Evolutionary conservation across 2,329 filamentous ascomycete species (phyloP).

Genomic region (Macroventuria anomochaeta): DNA sequence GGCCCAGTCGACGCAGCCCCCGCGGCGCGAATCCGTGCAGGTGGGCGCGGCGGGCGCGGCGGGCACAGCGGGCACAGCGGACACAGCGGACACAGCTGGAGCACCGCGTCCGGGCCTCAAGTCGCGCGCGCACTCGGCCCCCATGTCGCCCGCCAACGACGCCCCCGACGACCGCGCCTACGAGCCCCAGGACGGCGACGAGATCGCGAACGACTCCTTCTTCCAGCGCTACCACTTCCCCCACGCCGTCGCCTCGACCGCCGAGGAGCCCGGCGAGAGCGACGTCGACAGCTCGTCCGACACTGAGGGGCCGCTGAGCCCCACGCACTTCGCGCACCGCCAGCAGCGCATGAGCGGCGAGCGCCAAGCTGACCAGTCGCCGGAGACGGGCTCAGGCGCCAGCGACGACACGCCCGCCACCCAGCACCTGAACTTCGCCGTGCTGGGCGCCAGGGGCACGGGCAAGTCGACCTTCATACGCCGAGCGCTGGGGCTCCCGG

Average conservation of each 20-base stretch:
- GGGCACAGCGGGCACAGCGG: conserved; percentile 4
- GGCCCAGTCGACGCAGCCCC: conserved; percentile 27
- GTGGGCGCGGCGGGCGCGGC: not conserved
- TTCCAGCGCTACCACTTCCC: conserved; percentile 52
- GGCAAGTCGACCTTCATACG: conserved; percentile 68
- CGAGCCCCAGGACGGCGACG: conserved; percentile 63
- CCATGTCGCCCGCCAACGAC: conserved; percentile 40
- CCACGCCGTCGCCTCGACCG: conserved; percentile 26
- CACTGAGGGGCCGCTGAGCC: conserved; percentile 49
- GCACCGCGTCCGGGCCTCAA: conserved; percentile 42
- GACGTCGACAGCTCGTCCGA: conserved; percentile 42
- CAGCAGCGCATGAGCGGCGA: conserved; percentile 15
- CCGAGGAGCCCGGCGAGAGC: conserved; percentile 33
- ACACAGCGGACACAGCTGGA: conserved; percentile 3
- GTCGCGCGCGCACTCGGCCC: conserved; percentile 48
- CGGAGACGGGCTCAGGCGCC: conserved; percentile 34
- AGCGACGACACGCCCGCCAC: conserved; percentile 45
- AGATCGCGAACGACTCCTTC: conserved; percentile 50
- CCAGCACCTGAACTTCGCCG: conserved; percentile 64
- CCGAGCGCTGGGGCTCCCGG: conserved; percentile 61
- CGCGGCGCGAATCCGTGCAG: conserved; percentile 16
- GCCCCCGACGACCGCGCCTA: conserved; percentile 49
- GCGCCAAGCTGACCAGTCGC: conserved; percentile 16
- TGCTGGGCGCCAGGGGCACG: conserved; percentile 61
- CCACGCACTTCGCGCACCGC: conserved; percentile 41